A percentile compares a stretch with the other conserved stretches of the same genome.
Evolutionary conservation across 2,329 filamentous ascomycete genomes (phyloP).

Genomic region (Talaromyces albobiverticillius): DNA sequence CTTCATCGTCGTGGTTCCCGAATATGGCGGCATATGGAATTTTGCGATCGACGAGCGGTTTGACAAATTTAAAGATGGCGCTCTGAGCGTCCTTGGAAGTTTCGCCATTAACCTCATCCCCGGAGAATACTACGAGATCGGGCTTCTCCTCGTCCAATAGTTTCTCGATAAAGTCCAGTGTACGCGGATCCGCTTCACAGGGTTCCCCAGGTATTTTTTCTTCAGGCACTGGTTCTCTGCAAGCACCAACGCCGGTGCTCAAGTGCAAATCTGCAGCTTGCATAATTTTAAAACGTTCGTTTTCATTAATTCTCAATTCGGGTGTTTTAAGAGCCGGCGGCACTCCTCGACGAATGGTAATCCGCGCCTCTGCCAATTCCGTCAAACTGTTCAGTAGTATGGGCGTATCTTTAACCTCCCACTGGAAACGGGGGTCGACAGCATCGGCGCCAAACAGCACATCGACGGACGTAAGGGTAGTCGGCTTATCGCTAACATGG

Average conservation of each 20-base stretch:
- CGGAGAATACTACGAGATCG: constrained; percentile 85
- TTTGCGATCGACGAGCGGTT: constrained; percentile 77
- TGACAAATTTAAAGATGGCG: constrained; percentile 89
- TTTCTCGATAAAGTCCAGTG: constrained; percentile 79
- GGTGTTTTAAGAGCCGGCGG: constrained; percentile 65
- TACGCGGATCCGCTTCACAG: constrained; percentile 89
- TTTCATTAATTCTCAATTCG: constrained; percentile 73
- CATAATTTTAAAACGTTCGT: constrained; percentile 96
- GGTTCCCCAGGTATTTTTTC: constrained; percentile 64
- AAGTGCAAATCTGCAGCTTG: constrained; percentile 93
- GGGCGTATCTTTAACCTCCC: constrained; percentile 73
- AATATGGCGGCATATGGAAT: constrained; percentile 94
- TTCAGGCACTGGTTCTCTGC: constrained; percentile 80
- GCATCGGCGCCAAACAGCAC: constrained; percentile 88
- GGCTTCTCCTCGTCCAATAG: constrained; percentile 91
- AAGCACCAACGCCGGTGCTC: constrained; percentile 81
- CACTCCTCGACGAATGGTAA: constrained; percentile 74
- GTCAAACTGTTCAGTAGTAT: constrained; percentile 65
- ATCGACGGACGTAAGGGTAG: constrained; percentile 76
- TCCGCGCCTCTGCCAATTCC: constrained; percentile 64
- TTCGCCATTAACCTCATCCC: constrained; percentile 94
- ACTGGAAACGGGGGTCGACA: constrained; percentile 81
- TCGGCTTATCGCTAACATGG: constrained; percentile 70
- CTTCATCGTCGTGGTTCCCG: constrained; percentile 96
- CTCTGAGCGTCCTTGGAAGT: constrained; percentile 88